Evolutionary conservation across 768 basidiomycete genomes (phyloP), one percentile per base, ranked within the genome.

Genomic region (Mycena crocata): DNA sequence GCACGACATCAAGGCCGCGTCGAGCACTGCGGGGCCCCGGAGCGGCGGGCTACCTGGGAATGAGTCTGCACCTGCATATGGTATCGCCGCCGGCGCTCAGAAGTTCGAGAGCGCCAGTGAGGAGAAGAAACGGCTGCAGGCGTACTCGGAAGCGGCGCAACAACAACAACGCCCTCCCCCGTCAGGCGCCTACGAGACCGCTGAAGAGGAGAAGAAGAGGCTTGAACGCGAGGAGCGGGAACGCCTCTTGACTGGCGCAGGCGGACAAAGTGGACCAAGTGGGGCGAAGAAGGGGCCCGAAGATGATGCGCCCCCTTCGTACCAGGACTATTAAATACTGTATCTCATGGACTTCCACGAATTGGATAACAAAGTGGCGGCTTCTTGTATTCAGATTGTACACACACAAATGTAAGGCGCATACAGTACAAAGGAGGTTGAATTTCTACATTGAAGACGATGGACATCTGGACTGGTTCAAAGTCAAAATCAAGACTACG

Each of bases 181-280:
- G n/a, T n/a, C n/a, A n/a, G n/a, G n/a, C 19, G 55, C 65, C 23
- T 74, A 76, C 28, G 86, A 89, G 74, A 82, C 81, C 54, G 87
- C 90, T 0, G 88, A 86, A 54, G 87, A 90, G 5, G 89, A 91
- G 82, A 91, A 90, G 83, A 83, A 78, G 73, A 77, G 89, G 24
- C 70, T 87, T 54, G 90, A 92, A 75, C 85, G 86, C 48, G 90
- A 93, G 72, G 89, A 91, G 71, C 80, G 89, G 56, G 92, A 92
- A 69, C 81, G 85, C 24, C 68, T 89, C 19, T 69, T 86, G 32
- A 76, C 19, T 30, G 39, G 46, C 19, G 32, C 28, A 19, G 26
- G 71, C 23, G 67, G 69, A 10, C 48, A 30, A 15, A 76, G 74
- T 49, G 62, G 73, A 67, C 32, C 62, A 60, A 40, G 54, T 71